A percentile compares a stretch with the other conserved stretches of the same genome.
phyloP scores from a whole-genome alignment of 2,329 filamentous ascomycete species.

The Fusarium siculi region DNA sequence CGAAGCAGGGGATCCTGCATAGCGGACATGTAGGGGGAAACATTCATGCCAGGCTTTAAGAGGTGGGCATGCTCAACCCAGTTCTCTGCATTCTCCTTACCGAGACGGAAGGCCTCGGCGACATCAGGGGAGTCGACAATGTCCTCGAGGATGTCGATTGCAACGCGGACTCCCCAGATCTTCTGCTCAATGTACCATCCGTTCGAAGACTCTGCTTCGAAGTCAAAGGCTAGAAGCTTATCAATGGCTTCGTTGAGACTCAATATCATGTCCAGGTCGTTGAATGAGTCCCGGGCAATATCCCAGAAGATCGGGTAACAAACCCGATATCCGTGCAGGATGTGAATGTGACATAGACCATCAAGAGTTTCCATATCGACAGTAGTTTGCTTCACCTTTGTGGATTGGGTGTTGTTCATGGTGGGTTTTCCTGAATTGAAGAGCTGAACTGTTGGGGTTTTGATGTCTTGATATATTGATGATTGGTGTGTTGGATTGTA shows the following conservation, averaged over 20 bases:
- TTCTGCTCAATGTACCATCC: background rate
- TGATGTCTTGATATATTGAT: too few species aligned
- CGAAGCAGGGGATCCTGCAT: background rate
- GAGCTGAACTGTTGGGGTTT: too few species aligned
- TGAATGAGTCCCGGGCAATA: background rate
- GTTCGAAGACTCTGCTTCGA: background rate
- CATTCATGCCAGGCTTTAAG: background rate
- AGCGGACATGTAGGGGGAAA: background rate
- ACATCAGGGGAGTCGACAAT: background rate
- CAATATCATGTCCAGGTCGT: fast-evolving
- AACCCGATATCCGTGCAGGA: background rate
- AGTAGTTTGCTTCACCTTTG: background rate
- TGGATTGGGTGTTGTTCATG: background rate
- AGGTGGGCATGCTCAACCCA: background rate
- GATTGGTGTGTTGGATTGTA: background rate
- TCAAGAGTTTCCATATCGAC: background rate
- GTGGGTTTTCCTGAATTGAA: background rate
- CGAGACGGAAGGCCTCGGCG: background rate
- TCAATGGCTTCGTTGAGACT: background rate
- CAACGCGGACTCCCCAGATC: background rate
- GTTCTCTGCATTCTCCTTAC: background rate
- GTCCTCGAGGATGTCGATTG: background rate
- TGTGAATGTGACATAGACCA: background rate
- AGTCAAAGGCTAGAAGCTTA: fast-evolving
- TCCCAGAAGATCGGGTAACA: background rate